Conservation (phyloP, 1,284 basidiomycete species). For the Macrocystidia cucumis region DNA sequence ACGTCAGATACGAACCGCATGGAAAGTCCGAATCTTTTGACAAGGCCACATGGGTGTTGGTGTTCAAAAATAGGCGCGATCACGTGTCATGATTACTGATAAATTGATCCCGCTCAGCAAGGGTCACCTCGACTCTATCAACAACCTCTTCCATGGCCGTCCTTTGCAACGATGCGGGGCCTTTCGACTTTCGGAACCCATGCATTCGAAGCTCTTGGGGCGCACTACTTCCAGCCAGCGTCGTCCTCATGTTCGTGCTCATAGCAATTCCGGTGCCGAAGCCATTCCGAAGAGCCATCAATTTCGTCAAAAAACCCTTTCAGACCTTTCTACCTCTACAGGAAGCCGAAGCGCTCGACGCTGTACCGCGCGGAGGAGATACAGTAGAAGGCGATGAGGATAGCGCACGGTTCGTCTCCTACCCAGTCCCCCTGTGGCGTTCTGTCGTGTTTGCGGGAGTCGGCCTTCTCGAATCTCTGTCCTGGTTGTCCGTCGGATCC, state of each 20-base stretch:
- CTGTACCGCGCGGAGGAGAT: constrained; percentile 12
- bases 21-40: no score
- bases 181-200: constrained; percentile 36
- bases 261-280: constrained; percentile 27
- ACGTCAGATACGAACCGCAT: no score
- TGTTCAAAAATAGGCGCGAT: no score
- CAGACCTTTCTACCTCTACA: constrained; percentile 41
- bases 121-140: no score
- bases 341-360: constrained; percentile 49
- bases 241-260: constrained; percentile 39
- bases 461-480: constrained; percentile 39
- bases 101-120: no score
- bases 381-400: constrained; percentile 18
- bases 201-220: constrained; percentile 55
- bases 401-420: constrained; percentile 13
- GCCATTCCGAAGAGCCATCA: constrained; percentile 24
- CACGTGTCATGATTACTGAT: no score
- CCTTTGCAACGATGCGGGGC: constrained; percentile 22
- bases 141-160: background rate
- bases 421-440: constrained; percentile 43
- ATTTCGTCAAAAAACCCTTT: constrained; percentile 29
- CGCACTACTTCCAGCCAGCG: constrained; percentile 37
- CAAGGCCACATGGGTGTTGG: no score
- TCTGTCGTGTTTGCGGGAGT: constrained; percentile 42
- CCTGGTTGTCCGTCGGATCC: constrained; percentile 41